A percentile compares a stretch with the other conserved stretches of the same genome.
These are phyloP conservation scores for Globisporangium lucens DNA, from an alignment of 352 stramenopile species.

Conservation along the genomic window DNA sequence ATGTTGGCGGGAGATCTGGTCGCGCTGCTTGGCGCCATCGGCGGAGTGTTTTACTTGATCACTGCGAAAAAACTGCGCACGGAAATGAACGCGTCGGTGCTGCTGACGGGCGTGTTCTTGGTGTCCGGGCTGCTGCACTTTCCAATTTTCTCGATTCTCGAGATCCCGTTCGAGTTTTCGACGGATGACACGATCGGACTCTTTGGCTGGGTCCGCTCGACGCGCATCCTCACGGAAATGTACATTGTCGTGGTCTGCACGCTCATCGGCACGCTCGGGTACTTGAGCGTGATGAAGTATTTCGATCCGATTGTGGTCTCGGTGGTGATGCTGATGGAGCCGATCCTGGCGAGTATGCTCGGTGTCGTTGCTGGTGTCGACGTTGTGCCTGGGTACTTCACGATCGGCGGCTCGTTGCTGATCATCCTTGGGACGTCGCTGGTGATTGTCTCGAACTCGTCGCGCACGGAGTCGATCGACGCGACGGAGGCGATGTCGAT, in stretches of 20 bases:
- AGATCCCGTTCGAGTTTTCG: conserved; percentile 69
- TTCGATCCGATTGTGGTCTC: conserved; percentile 89
- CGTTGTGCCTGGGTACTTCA: conserved; percentile 68
- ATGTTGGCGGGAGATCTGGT: conserved; percentile 71
- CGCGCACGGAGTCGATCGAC: conserved; percentile 40
- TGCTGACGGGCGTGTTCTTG: conserved; percentile 70
- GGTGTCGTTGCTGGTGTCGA: conserved; percentile 73
- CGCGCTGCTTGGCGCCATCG: conserved; percentile 64
- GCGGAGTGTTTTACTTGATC: conserved; percentile 72
- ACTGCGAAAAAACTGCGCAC: conserved; percentile 67
- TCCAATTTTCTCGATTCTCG: conserved; percentile 54
- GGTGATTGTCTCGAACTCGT: conserved; percentile 73
- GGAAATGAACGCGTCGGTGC: conserved; percentile 60
- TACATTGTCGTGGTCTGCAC: conserved; percentile 89
- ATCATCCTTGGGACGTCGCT: conserved; percentile 69
- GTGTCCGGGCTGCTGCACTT: conserved; percentile 66
- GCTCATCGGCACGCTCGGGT: conserved; percentile 81
- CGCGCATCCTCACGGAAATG: conserved; percentile 62
- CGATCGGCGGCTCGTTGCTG: conserved; percentile 53
- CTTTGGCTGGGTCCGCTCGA: conserved; percentile 82
- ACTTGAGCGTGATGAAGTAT: conserved; percentile 90
- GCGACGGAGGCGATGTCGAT: conserved; percentile 61
- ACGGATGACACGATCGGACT: conserved; percentile 67
- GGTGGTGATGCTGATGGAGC: conserved; percentile 89
- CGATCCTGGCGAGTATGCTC: conserved; percentile 72